Evolutionary conservation across 352 stramenopile genomes (phyloP), one percentile per base, ranked within the genome.

Genomic region (Discostella stelligera): DNA sequence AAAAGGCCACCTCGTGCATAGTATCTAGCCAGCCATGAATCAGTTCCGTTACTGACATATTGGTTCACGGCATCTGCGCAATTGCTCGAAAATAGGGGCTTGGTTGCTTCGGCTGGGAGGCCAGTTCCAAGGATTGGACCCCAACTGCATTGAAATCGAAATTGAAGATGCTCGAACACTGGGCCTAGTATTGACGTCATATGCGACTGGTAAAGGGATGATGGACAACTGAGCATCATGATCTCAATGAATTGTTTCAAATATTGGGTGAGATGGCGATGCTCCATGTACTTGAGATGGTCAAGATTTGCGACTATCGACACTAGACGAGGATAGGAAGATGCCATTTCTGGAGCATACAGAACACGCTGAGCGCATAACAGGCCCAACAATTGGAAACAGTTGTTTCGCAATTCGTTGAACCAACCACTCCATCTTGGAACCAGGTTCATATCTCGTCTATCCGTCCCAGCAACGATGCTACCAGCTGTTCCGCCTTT

Each of bases 191-290:
- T 90, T 23, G 84, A 79, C 20, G 74, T 85, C 0, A 94, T 66
- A 63, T 94, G 86, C 3, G 84, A 89, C 52, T 74, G 52, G 66
- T 94, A 94, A 18, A 94, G 68, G 32, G 84, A 82, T 9, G 77
- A 71, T 30, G 88, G 88, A 61, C 82, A 90, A 48, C 78, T 82
- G 13, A 89, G 56, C 20, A 94, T 74, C 44, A 91, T 65, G 18
- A 89, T 78, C 63, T 92, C 86, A 37, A 92, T 82, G 21, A 92
- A 90, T 71, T 92, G 84, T 64, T 94, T 94, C 80, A 93, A 63
- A 74, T 86, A 91, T 63, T 94, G 88, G 16, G 70, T 89, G 25
- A 90, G 80, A 77, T 94, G 88, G 58, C 88, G 80, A 77, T 94
- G 82, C 63, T 94, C 88, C 86, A 94, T 91, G 0, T 81, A 75